phyloP scores from a whole-genome alignment of 2,329 filamentous ascomycete species.

The Claviceps lovelessii region DNA sequence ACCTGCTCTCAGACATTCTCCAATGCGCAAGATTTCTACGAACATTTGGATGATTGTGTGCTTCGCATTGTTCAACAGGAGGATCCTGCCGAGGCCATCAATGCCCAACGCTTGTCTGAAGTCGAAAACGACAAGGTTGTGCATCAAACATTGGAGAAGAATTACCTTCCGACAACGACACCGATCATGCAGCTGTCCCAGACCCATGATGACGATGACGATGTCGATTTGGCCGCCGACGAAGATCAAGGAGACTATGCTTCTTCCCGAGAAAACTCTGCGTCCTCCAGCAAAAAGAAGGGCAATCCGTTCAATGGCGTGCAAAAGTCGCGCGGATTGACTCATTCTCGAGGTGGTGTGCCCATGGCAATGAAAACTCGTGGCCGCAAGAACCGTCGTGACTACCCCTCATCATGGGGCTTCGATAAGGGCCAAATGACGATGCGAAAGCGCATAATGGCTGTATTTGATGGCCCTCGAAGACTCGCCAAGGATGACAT shows the following conservation, averaged over 20 bases:
- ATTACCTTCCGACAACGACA: slow-evolving; percentile 38
- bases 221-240: slow-evolving; percentile 35
- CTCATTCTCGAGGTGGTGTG: slow-evolving; percentile 62
- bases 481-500: slow-evolving; percentile 96
- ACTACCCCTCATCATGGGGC: slow-evolving; percentile 90
- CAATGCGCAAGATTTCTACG: slow-evolving; percentile 95
- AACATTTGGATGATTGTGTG: slow-evolving; percentile 75
- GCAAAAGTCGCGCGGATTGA: slow-evolving; percentile 58
- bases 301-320: slow-evolving; percentile 41
- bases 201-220: slow-evolving; percentile 38
- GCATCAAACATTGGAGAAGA: slow-evolving; percentile 48
- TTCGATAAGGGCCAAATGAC: slow-evolving; percentile 88
- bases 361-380: slow-evolving; percentile 41
- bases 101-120: slow-evolving; percentile 50
- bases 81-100: slow-evolving; percentile 54
- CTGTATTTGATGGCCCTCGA: slow-evolving; percentile 77
- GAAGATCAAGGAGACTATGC: slow-evolving; percentile 33
- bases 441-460: slow-evolving; percentile 93
- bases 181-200: slow-evolving; percentile 24
- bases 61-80: slow-evolving; percentile 58
- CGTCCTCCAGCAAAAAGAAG: slow-evolving; percentile 36
- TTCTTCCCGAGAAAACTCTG: slow-evolving; percentile 29
- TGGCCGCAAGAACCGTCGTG: slow-evolving; percentile 79
- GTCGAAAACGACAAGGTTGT: slow-evolving; percentile 51
- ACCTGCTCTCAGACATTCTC: slow-evolving; percentile 83